A percentile compares a stretch with the other conserved stretches of the same genome.
These are phyloP conservation scores for Cytospora chrysosperma DNA, from an alignment of 2,329 filamentous ascomycete species.

Conservation along the genomic window DNA sequence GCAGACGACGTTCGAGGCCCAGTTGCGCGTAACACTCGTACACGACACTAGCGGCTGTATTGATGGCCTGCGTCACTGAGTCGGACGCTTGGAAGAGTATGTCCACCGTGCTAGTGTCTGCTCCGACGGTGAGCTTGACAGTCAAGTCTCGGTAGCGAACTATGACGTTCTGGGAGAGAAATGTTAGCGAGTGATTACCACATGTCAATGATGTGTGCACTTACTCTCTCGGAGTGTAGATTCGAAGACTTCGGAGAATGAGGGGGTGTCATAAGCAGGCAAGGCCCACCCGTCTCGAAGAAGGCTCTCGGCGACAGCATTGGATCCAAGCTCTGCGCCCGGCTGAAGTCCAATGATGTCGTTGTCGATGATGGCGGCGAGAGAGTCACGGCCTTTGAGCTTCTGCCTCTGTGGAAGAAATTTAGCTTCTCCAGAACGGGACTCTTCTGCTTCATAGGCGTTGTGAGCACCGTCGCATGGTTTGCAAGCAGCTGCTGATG, in stretches of 20 bases:
- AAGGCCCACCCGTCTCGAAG: conserved; percentile 15
- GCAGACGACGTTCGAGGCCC: conserved; percentile 77
- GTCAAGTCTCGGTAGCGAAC: conserved; percentile 70
- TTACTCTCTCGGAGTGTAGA: conserved; percentile 74
- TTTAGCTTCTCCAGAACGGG: conserved; percentile 50
- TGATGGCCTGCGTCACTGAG: conserved; percentile 62
- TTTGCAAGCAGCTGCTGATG: conserved; percentile 42
- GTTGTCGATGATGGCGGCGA: conserved; percentile 35
- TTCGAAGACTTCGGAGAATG: conserved; percentile 71
- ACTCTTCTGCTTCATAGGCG: conserved; percentile 34
- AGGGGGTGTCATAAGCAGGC: conserved; percentile 14
- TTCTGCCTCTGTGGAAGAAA: conserved; percentile 44
- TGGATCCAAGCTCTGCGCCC: conserved; percentile 35
- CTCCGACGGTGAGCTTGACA: conserved; percentile 69
- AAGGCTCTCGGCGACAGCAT: conserved; percentile 18
- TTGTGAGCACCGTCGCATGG: conserved; percentile 27
- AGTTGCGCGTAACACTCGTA: conserved; percentile 74
- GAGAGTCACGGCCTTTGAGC: conserved; percentile 36
- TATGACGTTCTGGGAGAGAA: conserved; percentile 56
- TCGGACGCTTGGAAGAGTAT: conserved; percentile 67
- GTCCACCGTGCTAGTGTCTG: conserved; percentile 72
- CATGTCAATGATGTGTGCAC: conserved; percentile 33
- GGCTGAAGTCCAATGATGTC: conserved; percentile 36
- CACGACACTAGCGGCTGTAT: conserved; percentile 66
- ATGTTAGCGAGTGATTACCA: conserved; percentile 29